Conservation (phyloP, 1,284 basidiomycete genomes). For the Uromyces viciae-fabae region DNA sequence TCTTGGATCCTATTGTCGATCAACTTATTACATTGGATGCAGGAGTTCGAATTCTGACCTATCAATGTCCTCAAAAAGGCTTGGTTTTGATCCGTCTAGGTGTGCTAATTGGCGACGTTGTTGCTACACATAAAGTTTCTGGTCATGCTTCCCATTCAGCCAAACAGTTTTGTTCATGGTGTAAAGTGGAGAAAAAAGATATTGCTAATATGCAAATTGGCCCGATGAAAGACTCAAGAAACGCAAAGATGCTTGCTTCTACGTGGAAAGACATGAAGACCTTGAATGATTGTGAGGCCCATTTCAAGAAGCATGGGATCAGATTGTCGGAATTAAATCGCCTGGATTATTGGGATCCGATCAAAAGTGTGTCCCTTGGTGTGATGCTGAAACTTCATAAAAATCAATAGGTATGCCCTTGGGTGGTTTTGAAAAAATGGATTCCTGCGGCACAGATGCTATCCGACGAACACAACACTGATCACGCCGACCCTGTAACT, state of each 20-base stretch:
- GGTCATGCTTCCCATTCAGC: conserved; percentile 13
- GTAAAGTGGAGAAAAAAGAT: not conserved
- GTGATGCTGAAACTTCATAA: conserved; percentile 13
- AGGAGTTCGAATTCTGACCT: not conserved
- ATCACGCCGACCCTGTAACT: not conserved
- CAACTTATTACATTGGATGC: not conserved
- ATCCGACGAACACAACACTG: not conserved
- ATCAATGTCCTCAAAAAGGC: not conserved
- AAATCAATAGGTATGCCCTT: conserved; percentile 14
- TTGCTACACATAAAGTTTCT: conserved; percentile 8
- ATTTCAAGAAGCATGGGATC: not conserved
- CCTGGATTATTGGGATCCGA: not conserved
- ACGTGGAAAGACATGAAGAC: not conserved
- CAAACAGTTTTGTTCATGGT: conserved; percentile 15
- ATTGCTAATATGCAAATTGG: conserved; percentile 1
- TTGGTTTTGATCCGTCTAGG: not conserved
- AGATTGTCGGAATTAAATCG: conserved; percentile 21
- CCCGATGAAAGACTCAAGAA: not conserved
- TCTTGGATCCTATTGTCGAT: conserved; percentile 17
- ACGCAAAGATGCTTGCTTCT: not conserved
- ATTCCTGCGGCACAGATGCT: not conserved
- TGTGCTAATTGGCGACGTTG: conserved; percentile 20
- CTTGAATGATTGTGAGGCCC: not conserved
- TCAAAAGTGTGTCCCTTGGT: not conserved
- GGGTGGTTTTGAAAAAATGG: not conserved